phyloP scores from a whole-genome alignment of 2,329 filamentous ascomycete species.

The Myriosclerotinia duriaeana region DNA sequence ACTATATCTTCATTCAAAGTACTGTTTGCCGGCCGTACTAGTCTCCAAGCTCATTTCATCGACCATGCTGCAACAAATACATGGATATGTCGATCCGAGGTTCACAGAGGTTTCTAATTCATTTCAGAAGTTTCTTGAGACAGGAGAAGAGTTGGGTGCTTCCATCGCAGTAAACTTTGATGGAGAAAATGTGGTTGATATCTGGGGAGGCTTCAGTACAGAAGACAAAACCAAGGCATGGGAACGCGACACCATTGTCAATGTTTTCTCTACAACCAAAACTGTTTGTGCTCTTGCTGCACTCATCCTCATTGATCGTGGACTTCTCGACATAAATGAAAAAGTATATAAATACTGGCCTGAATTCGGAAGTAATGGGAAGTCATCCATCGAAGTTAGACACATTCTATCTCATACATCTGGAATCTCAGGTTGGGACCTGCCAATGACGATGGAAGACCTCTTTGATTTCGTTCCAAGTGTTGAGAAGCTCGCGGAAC shows the following conservation, averaged over 20 bases:
- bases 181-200: conserved; percentile 46
- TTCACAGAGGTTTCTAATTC: conserved; percentile 43
- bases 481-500: conserved; percentile 39
- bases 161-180: conserved; percentile 46
- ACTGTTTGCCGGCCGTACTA: not conserved
- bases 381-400: not conserved
- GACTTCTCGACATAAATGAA: conserved; percentile 4
- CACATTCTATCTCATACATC: conserved; percentile 8
- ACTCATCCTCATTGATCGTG: conserved; percentile 2
- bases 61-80: conserved; percentile 34
- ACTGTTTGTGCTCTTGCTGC: conserved; percentile 36
- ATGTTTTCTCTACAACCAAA: conserved; percentile 47
- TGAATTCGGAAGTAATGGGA: not conserved
- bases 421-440: not conserved
- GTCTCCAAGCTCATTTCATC: not conserved
- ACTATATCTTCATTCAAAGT: not conserved
- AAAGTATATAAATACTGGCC: conserved; percentile 1
- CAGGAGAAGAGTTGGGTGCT: conserved; percentile 47
- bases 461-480: not conserved
- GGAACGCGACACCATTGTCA: conserved; percentile 43
- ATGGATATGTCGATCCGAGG: conserved; percentile 43
- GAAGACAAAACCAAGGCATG: conserved; percentile 40
- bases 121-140: conserved; percentile 42
- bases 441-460: not conserved
- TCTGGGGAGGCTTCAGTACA: conserved; percentile 47